Base-by-base conservation (phyloP, 140 eudicot species). In the Bidens hawaiensis region DNA sequence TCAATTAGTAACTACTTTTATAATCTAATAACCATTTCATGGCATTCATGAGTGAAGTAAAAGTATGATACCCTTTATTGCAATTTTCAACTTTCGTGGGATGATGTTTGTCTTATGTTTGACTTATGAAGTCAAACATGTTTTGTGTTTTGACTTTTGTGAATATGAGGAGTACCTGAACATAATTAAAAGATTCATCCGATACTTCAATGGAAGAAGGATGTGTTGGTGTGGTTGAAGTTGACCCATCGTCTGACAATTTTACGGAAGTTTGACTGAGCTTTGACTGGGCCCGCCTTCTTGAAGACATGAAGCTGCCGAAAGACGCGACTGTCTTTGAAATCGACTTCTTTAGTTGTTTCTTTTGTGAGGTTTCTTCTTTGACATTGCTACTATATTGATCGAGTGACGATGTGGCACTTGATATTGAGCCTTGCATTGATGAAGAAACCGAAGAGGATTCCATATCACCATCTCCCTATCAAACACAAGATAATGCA, bases 401-500 rank as follows among this genome's bases (percentile, higher is more conserved):
- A 72, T 66, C 64, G 38, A 49, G 30, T 53, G 74, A 52, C 41
- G 64, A 69, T 34, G 67, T 62, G 56, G 57, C 41, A 76, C 72
- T 64, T 0, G 73, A 73, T 46, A 46, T 47, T 11, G 86, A 72
- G 73, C 82, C 75, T 68, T 68, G 60, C 57, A 78, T 72, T 66
- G 88, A 83, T 43, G 95, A 79, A 41, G 70, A 68, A 40, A 64
- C 70, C 10, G 83, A 78, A 42, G 60, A 60, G 17, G 68, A 72
- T 68, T 82, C 95, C 38, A 68, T 50, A 60, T 83, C 93, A 63
- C 75, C 76, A 49, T 69, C 95, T 60, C 78, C 91, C 91, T 87
- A 71, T 57, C 15, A 25, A 7, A 73, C 57, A 73, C 49, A 73
- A 12, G 8, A 24, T n/a, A 46, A n/a, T 4, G n/a, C 10, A 23